Evolutionary conservation across 257 asterid species (phyloP).

Genomic region (Handroanthus guayacan): DNA sequence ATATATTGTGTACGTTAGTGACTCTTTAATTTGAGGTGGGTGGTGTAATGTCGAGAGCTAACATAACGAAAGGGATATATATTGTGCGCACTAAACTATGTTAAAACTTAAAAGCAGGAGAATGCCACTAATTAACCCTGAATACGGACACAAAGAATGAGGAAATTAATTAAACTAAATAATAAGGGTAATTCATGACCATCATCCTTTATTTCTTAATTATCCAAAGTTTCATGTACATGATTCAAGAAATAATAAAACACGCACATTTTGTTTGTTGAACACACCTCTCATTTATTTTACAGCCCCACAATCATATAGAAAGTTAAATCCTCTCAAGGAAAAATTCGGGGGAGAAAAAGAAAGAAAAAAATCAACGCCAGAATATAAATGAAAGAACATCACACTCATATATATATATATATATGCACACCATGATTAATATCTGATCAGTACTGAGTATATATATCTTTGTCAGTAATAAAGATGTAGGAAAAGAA

Average conservation of each 20-base stretch:
- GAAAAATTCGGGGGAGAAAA: too few relatives aligned
- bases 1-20: too few relatives aligned
- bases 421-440: neutral
- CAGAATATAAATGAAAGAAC: neutral
- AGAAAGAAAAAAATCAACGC: too few relatives aligned
- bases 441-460: neutral
- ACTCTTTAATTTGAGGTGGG: too few relatives aligned
- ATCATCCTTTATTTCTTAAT: neutral
- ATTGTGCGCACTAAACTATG: too few relatives aligned
- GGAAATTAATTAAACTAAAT: too few relatives aligned
- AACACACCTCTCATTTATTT: neutral
- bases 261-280: neutral
- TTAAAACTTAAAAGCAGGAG: neutral
- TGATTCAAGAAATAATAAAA: neutral
- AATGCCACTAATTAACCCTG: neutral
- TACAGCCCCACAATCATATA: neutral
- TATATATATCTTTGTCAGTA: neutral
- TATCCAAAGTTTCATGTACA: neutral
- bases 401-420: neutral
- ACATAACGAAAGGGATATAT: too few relatives aligned
- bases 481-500: conserved; percentile 68
- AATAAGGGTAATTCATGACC: neutral
- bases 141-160: too few relatives aligned
- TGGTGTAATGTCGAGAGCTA: too few relatives aligned
- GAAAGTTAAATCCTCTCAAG: neutral